A percentile compares a stretch with the other conserved stretches of the same genome.
phyloP scores from a whole-genome alignment of 1,284 basidiomycete species.

The Puccinia hordei region DNA sequence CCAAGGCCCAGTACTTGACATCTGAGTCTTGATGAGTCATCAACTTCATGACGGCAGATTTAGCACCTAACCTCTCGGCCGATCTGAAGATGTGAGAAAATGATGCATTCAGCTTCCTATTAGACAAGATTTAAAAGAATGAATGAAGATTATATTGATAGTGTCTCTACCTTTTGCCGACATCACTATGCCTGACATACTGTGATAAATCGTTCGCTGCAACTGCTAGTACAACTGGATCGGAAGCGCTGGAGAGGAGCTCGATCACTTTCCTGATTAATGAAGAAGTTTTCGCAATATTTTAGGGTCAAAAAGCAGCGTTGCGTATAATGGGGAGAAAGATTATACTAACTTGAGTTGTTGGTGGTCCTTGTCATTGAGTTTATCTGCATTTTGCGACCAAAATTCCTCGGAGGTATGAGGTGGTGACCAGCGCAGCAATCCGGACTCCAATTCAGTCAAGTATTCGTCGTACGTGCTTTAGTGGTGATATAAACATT shows the following conservation, averaged over 20 bases:
- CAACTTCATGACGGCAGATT: slow-evolving; percentile 88
- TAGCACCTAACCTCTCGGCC: slow-evolving; percentile 80
- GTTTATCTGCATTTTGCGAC: slow-evolving; percentile 85
- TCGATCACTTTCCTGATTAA: slow-evolving; percentile 19
- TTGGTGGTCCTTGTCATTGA: slow-evolving; percentile 58
- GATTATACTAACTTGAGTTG: slow-evolving; percentile 33
- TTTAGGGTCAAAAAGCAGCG: background rate
- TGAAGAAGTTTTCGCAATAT: background rate
- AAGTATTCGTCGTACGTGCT: slow-evolving; percentile 95
- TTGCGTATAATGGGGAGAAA: background rate
- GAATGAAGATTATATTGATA: slow-evolving; percentile 37
- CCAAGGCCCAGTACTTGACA: slow-evolving; percentile 84
- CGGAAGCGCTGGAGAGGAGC: slow-evolving; percentile 56
- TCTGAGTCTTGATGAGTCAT: slow-evolving; percentile 86
- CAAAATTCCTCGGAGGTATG: slow-evolving; percentile 97
- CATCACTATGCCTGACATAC: slow-evolving; percentile 85
- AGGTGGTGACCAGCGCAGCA: slow-evolving; percentile 89
- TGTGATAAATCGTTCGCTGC: slow-evolving; percentile 89
- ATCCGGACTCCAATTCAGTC: slow-evolving; percentile 84
- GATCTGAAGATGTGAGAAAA: slow-evolving; percentile 63
- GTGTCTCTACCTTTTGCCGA: slow-evolving; percentile 76
- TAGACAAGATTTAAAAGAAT: background rate
- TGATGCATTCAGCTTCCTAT: background rate
- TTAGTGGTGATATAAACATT: slow-evolving; percentile 39
- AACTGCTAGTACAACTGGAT: slow-evolving; percentile 78